Conservation (phyloP, 805 yeast genomes). For the Babjeviella inositovora region DNA sequence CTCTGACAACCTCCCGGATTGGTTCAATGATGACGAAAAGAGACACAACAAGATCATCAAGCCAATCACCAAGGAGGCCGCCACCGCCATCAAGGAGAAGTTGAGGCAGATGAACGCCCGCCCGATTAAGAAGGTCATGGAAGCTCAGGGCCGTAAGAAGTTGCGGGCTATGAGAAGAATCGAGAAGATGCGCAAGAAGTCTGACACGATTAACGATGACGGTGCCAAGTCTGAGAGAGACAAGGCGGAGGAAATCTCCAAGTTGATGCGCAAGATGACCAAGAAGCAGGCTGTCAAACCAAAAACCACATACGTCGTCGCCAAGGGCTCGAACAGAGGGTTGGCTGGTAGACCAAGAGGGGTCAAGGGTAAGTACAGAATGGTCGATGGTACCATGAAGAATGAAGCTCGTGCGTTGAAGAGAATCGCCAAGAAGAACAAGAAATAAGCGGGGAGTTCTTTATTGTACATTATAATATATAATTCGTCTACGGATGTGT, state of each 20-base stretch:
- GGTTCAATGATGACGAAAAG: slow-evolving; percentile 92
- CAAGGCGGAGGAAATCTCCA: slow-evolving; percentile 84
- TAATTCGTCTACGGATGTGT: too few relatives aligned
- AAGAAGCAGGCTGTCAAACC: slow-evolving; percentile 59
- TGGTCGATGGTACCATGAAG: slow-evolving; percentile 98
- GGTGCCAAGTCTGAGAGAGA: slow-evolving; percentile 78
- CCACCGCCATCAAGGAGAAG: slow-evolving; percentile 60
- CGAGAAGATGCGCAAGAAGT: slow-evolving; percentile 83
- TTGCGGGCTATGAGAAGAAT: slow-evolving; percentile 78
- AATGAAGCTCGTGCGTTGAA: slow-evolving; percentile 90
- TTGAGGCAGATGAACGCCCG: slow-evolving; percentile 80
- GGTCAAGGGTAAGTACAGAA: slow-evolving; percentile 92
- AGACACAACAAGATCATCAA: slow-evolving; percentile 71
- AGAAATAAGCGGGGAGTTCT: slow-evolving; percentile 19
- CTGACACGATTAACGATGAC: slow-evolving; percentile 83
- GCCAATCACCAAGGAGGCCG: slow-evolving; percentile 94
- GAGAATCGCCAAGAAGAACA: slow-evolving; percentile 78
- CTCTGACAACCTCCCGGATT: slow-evolving; percentile 80
- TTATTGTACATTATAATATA: too few relatives aligned
- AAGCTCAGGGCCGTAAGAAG: slow-evolving; percentile 93
- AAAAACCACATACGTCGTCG: slow-evolving; percentile 78
- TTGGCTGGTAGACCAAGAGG: slow-evolving; percentile 94
- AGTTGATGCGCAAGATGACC: slow-evolving; percentile 66
- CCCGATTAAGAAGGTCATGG: slow-evolving; percentile 97
- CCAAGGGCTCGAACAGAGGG: slow-evolving; percentile 74